These are phyloP conservation scores for Plasmodium reichenowi DNA, from an alignment of 169 alveolate genomes.

Conservation along the genomic window DNA sequence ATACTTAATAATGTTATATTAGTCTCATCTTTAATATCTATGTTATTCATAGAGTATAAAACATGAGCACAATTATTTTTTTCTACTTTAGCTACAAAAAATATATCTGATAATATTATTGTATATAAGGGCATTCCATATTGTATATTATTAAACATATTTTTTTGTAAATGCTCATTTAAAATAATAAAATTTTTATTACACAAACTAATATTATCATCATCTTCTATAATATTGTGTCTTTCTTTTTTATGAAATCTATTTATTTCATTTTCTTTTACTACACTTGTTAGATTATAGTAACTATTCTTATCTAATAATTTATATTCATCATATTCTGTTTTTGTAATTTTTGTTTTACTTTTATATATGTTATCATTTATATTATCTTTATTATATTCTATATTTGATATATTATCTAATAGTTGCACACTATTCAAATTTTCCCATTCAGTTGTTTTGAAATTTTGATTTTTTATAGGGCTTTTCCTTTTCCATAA, in stretches of 20 bases:
- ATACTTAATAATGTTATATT: slow-evolving; percentile 62
- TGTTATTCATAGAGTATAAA: slow-evolving; percentile 55
- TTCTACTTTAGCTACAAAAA: slow-evolving; percentile 67
- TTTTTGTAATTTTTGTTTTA: not conserved
- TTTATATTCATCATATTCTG: slow-evolving; percentile 5
- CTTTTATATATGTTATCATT: not conserved
- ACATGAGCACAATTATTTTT: slow-evolving; percentile 49
- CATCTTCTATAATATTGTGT: slow-evolving; percentile 8
- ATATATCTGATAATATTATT: slow-evolving; percentile 40
- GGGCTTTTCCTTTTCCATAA: slow-evolving; percentile 74
- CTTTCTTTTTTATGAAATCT: slow-evolving; percentile 23
- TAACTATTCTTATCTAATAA: not conserved
- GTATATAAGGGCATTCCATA: slow-evolving; percentile 64
- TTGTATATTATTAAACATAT: slow-evolving; percentile 72
- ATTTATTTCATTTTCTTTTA: slow-evolving; percentile 47
- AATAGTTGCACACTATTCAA: slow-evolving; percentile 11
- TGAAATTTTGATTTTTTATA: slow-evolving; percentile 13
- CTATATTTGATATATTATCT: slow-evolving; percentile 8
- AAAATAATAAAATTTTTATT: slow-evolving; percentile 50
- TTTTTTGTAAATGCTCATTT: slow-evolving; percentile 60
- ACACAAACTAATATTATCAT: slow-evolving; percentile 2
- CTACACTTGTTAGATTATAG: slow-evolving; percentile 17
- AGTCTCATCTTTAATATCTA: slow-evolving; percentile 62
- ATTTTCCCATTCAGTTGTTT: slow-evolving; percentile 7
- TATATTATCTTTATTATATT: slow-evolving; percentile 3